These are phyloP conservation scores for Chamaenerion angustifolium DNA, from an alignment of 345 rosid genomes.

Conservation along the genomic window DNA sequence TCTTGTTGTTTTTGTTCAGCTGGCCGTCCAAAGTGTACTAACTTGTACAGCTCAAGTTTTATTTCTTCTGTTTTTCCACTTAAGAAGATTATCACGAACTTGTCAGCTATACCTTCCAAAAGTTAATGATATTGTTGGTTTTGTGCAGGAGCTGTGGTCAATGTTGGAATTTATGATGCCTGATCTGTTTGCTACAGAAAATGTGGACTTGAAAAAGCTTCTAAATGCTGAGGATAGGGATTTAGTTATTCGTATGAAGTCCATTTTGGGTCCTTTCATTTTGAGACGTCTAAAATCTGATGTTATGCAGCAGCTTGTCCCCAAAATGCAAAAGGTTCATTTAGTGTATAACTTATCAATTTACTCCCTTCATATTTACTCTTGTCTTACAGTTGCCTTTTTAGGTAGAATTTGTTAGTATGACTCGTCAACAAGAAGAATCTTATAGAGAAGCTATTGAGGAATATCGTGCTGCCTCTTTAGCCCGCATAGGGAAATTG, in stretches of 20 bases:
- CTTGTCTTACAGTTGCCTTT: constrained; percentile 12
- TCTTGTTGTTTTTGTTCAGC: no score
- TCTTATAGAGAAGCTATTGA: constrained; percentile 86
- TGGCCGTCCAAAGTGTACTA: no score
- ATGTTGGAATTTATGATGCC: constrained; percentile 94
- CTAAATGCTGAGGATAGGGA: constrained; percentile 73
- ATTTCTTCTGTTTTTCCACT: no score
- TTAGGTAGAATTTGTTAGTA: constrained; percentile 78
- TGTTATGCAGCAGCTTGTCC: constrained; percentile 96
- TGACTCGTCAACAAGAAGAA: constrained; percentile 67
- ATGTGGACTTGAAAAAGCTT: constrained; percentile 80
- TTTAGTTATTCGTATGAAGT: constrained; percentile 80
- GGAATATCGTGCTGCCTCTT: constrained; percentile 73
- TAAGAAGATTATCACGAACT: no score
- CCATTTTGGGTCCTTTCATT: constrained; percentile 88
- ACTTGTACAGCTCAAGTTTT: no score
- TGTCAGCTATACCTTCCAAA: no score
- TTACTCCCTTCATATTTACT: not conserved
- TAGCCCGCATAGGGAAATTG: constrained; percentile 47
- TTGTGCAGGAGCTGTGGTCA: constrained; percentile 86
- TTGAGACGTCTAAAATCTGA: constrained; percentile 91
- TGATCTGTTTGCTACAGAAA: constrained; percentile 83
- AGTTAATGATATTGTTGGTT: not conserved
- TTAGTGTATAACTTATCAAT: no score
- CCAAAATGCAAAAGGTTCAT: constrained; percentile 75